Base-by-base conservation (phyloP, 23 red algal species). In the Gracilariopsis chorda region DNA sequence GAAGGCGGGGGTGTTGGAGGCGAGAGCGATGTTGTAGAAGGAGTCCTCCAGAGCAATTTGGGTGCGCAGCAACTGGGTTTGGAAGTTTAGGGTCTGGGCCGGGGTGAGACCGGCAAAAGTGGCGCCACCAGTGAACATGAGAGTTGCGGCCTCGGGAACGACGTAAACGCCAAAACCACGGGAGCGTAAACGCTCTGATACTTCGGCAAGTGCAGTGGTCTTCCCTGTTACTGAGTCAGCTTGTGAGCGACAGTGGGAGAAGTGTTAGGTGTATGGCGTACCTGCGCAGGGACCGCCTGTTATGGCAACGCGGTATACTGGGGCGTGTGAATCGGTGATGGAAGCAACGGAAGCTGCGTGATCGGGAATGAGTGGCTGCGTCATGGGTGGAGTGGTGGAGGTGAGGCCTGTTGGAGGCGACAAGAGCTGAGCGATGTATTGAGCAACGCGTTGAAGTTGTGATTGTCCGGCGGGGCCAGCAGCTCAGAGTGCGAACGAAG, bases 41-140 rank as follows among this genome's bases (percentile, higher is more conserved):
- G 88, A 30, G 45, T 93, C 94, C 40, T 96, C 94, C 17, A 96
- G 80, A 24, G 94, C 71, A 64, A 96, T 89, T 65, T 96, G 94
- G 35, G 78, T 71, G 62, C 88, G 84, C 14, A 92, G 71, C 21
- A 96, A 86, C 62, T 79, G 75, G 75, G 88, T 87, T 78, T 96
- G 94, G 79, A 96, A 96, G n/a, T 77, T 78, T 27, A 90, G 57
- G 42, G 73, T 63, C 33, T 89, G 74, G 19, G 35, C 93, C 29
- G 75, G 4, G 20, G 59, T 84, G 30, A 68, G 46, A 17, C 69
- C 69, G 8, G 64, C 62, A 40, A 90, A 78, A 3, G 77, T 64
- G 48, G 85, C 85, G 45, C 94, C 94, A 39, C 94, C 94, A 80
- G 94, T 89, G 40, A 93, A 93, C 41, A 96, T 82, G 46, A 96